Base-by-base conservation (phyloP, 2,329 filamentous ascomycete genomes). In the Calonectria multiphialidica region DNA sequence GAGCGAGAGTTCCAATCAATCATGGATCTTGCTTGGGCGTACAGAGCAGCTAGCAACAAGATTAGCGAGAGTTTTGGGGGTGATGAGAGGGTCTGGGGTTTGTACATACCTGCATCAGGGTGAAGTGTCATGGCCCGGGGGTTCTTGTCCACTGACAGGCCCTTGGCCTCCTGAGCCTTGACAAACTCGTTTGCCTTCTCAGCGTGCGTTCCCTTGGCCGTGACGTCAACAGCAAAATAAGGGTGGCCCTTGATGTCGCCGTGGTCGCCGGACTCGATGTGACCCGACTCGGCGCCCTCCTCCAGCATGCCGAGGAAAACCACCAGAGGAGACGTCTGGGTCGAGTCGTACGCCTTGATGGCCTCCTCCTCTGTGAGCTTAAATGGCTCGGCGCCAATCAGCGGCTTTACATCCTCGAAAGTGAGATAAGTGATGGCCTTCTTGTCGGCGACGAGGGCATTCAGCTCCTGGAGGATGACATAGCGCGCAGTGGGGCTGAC, bases 1-100 rank as follows among this genome's bases (percentile, higher is more conserved):
- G 98, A 98, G 64, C 96, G 93, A 30, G 89, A 89, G 85, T 99
- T 98, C 97, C 97, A 99, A 86, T 98, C 97, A 42, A 97, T 87
- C 30, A 98, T 88, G 55, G 95, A 94, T 68, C 96, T 92, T 9
- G 95, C 94, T 84, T 98, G 95, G 16, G 95, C 96, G 78, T 95
- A 98, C 55, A 98, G 94, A 62, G 96, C 95, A 71, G 96, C 97
- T 97, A 74, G 18, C 33, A 63, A 21, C 70, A 28, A 50, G 53
- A 62, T 79, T 53, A 78, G 69, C 25, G 30, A 35, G 44, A 12
- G 49, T 45, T 40, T n/a, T 3, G 35, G 35, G 35, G 35, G n/a
- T n/a, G n/a, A n/a, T 30, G 80, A 78, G 21, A 25, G 33, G 30
- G 50, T 23, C 40, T 33, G n/a, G 53, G 25, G 16, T 5, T 68